Conservation (phyloP, 805 yeast species). For the Naumovozyma baii region DNA sequence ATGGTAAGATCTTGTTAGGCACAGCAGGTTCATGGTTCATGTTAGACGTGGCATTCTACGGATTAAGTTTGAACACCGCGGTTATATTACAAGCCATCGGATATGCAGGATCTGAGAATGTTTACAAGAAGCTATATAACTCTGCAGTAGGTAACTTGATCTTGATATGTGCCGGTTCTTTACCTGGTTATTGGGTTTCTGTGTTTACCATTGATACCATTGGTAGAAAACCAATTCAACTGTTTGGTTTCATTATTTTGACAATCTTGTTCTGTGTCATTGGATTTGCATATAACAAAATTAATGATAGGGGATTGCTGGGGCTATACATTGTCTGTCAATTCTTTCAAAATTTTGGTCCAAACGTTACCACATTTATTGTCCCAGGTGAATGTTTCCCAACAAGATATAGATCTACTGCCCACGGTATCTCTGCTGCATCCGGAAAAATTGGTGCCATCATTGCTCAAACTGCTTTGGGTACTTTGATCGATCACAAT, state of each 20-base stretch:
- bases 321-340: constrained; percentile 74
- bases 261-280: constrained; percentile 67
- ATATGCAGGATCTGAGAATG: constrained; percentile 61
- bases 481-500: constrained; percentile 72
- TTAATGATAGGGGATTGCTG: constrained; percentile 56
- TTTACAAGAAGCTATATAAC: constrained; percentile 62
- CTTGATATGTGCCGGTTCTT: constrained; percentile 86
- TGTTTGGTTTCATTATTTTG: constrained; percentile 62
- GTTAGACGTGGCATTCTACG: constrained; percentile 85
- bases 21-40: constrained; percentile 89
- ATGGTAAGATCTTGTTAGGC: constrained; percentile 74
- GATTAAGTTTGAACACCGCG: constrained; percentile 77
- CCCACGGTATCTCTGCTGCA: constrained; percentile 92
- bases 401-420: constrained; percentile 90
- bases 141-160: constrained; percentile 87
- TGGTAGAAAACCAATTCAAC: constrained; percentile 80
- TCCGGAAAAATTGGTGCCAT: constrained; percentile 89
- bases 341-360: constrained; percentile 87
- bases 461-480: constrained; percentile 78
- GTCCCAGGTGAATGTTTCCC: constrained; percentile 91
- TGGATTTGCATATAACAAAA: constrained; percentile 74
- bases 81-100: constrained; percentile 75
- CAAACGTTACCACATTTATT: constrained; percentile 84
- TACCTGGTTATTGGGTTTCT: constrained; percentile 88
- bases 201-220: constrained; percentile 70